Conservation (phyloP, 306 rosid species). For the Pueraria montana region DNA sequence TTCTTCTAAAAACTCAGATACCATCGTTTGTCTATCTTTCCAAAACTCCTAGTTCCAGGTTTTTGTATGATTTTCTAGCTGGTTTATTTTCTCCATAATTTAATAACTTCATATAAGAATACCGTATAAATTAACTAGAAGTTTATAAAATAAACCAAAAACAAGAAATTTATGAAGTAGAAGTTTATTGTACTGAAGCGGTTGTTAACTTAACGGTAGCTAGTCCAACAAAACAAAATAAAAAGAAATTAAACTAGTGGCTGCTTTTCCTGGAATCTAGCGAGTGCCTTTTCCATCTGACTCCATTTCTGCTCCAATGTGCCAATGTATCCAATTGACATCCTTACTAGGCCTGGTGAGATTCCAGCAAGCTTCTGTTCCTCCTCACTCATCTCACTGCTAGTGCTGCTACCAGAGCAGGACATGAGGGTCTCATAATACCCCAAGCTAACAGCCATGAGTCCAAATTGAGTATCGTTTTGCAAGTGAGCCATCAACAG, state of each 20-base stretch:
- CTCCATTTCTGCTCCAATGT: slow-evolving; percentile 88
- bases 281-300: slow-evolving; percentile 73
- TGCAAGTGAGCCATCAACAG: slow-evolving; percentile 68
- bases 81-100: no score
- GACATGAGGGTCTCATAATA: slow-evolving; percentile 91
- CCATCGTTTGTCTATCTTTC: no score
- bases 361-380: slow-evolving; percentile 78
- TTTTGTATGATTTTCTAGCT: no score
- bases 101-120: not conserved
- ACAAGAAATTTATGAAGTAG: not conserved
- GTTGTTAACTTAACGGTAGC: not conserved
- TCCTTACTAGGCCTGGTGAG: slow-evolving; percentile 77
- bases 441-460: slow-evolving; percentile 91
- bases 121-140: not conserved
- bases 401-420: slow-evolving; percentile 91
- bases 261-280: slow-evolving; percentile 46
- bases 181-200: not conserved
- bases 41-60: no score
- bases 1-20: no score
- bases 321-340: slow-evolving; percentile 84
- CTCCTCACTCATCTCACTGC: slow-evolving; percentile 75
- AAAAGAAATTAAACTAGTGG: not conserved
- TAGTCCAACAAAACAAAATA: no score
- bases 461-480: slow-evolving; percentile 72
- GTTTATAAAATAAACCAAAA: not conserved